Percentiles rank a stretch among this genome's conserved stretches.
These are phyloP conservation scores for Boletus eberwhitei DNA, from an alignment of 768 basidiomycete species.

Conservation along the genomic window DNA sequence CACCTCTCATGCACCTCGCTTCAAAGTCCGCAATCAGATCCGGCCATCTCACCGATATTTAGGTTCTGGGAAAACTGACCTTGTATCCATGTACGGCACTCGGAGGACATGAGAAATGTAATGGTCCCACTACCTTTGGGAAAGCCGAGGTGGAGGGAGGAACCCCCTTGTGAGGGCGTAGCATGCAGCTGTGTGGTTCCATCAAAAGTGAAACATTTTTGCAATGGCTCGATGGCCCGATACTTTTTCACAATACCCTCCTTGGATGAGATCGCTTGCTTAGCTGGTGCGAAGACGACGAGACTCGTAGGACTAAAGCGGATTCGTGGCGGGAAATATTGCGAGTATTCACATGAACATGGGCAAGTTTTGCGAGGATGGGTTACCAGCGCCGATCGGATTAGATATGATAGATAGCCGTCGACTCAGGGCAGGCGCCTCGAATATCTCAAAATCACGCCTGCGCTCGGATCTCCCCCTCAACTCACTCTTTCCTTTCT, in stretches of 20 bases:
- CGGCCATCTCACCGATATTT: background rate
- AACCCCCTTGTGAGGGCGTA: background rate
- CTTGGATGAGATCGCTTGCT: background rate
- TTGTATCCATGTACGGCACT: no score
- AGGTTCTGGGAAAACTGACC: background rate
- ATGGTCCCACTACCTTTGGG: background rate
- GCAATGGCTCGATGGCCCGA: background rate
- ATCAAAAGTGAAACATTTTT: background rate
- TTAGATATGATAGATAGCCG: constrained; percentile 24
- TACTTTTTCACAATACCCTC: no score
- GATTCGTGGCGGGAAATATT: background rate
- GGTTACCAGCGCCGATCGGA: constrained; percentile 2
- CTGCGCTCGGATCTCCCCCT: background rate
- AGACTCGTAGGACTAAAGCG: background rate
- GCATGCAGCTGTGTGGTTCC: background rate
- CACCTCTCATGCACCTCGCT: no score
- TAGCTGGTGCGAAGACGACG: constrained; percentile 5
- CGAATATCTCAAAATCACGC: constrained; percentile 29
- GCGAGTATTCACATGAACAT: constrained; percentile 18
- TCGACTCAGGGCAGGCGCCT: constrained; percentile 34
- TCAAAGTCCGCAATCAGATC: no score
- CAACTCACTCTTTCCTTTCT: constrained; percentile 14
- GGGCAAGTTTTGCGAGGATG: constrained; percentile 1
- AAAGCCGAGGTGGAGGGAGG: background rate
- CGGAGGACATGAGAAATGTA: background rate